Percentiles rank a stretch among this genome's conserved stretches.
Evolutionary conservation across 345 rosid species (phyloP).

Genomic region (Geranium rotundifolium): DNA sequence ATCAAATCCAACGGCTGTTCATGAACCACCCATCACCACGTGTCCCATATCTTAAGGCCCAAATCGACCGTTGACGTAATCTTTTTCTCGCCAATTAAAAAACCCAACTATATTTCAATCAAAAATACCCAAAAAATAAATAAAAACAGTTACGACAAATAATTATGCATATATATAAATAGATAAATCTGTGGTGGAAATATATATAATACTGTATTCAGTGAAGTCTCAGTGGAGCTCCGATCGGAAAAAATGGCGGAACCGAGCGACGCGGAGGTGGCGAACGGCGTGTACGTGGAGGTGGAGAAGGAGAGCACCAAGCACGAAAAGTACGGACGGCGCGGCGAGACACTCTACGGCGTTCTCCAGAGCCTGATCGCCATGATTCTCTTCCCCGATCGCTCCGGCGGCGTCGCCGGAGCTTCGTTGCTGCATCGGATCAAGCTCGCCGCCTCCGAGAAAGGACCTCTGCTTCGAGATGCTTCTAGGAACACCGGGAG

Average conservation of each 20-base stretch:
- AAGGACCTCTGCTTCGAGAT: conserved; percentile 38
- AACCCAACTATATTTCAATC: neutral
- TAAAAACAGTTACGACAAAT: too few species aligned
- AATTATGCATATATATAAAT: too few species aligned
- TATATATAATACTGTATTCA: too few species aligned
- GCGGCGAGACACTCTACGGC: conserved; percentile 29
- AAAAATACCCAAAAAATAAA: too few species aligned
- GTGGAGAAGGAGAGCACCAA: conserved; percentile 1
- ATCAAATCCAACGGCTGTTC: neutral
- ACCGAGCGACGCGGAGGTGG: conserved; percentile 9
- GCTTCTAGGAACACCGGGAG: conserved; percentile 42
- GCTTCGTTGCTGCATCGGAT: conserved; percentile 40
- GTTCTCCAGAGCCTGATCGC: conserved; percentile 35
- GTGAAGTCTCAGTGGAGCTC: neutral
- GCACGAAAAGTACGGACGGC: neutral
- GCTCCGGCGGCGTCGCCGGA: conserved; percentile 16
- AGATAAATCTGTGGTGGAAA: too few species aligned
- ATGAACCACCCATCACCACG: neutral
- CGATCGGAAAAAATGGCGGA: conserved; percentile 5
- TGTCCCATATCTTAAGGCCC: neutral
- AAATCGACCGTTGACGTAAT: neutral
- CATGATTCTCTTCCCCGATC: conserved; percentile 40
- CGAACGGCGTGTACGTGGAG: conserved; percentile 13
- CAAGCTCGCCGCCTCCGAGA: conserved; percentile 32
- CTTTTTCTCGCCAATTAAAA: neutral